Evolutionary conservation across 2,329 filamentous ascomycete genomes (phyloP), one percentile per base, ranked within the genome.

Genomic region (Xylariomycetidae sp.): DNA sequence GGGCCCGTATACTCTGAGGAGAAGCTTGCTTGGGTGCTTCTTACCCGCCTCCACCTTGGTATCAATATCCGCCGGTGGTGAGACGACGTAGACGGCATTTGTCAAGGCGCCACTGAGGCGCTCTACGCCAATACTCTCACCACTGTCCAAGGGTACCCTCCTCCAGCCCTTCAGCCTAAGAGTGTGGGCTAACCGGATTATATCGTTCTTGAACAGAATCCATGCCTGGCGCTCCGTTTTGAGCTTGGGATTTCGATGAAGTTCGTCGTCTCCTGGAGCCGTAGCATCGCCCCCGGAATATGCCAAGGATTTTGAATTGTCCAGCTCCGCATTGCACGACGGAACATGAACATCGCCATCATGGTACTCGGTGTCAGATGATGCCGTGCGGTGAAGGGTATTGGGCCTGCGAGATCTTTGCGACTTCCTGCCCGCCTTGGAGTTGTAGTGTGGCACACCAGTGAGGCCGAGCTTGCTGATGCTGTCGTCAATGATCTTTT

Each of bases 71-170:
- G 74, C 65, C 0, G 90, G 89, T 2, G 90, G 89, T 2, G 79
- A 83, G 15, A 96, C 88, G 31, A 95, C 88, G 54, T 96, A 98
- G 22, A 98, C 89, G 9, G 90, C 88, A 55, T 98, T 98, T 14
- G 92, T 98, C 46, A 98, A 64, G 7, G 92, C 92, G 40, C 92
- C 92, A 56, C 90, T 95, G 18, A 93, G 67, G 31, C 85, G 74
- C 58, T 85, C 74, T 5, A 92, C 82, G 2, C 72, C 71, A 42
- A 92, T 79, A 23, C 67, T 68, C 31, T 77, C 74, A 44, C 82
- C 84, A 42, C 69, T 67, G 9, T 85, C 82, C 32, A 90, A 63
- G 0, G 86, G 75, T 1, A 98, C 78, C 39, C 79, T 79, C 33
- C 89, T 78, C 92, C 92, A 98, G 8, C 90, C 87, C 57, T 94